Base-by-base conservation (phyloP, 331 rosid genomes). In the Malus hybrid region DNA sequence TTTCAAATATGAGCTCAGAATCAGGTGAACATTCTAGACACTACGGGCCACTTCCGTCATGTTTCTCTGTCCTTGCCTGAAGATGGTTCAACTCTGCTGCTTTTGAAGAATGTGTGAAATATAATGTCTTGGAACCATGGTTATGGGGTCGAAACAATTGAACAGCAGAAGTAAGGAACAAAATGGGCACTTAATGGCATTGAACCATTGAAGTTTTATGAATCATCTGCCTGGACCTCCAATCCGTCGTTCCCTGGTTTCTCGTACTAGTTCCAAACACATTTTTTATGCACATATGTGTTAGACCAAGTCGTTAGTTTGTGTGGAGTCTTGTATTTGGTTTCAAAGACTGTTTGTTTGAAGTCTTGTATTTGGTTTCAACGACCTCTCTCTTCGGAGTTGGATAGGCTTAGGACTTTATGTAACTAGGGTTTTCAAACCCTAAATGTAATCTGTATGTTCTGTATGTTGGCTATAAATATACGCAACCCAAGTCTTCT, bases 251-350 rank as follows among this genome's bases (percentile, higher is more conserved):
- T 72, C 56, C 76, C 76, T 22, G 57, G 76, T 36, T 56, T 58
- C 67, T 72, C 76, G 7, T 57, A 72, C 76, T 68, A 72, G 67
- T 72, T 58, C 76, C 76, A 72, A 72, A 72, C 67, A 72, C 65
- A 58, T 72, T 34, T 44, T 13, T 58, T 58, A 34, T 22, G 66
- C 16, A 58, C 18, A 24, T 5, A n/a, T n/a, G n/a, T 34, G n/a
- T n/a, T n/a, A n/a, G n/a, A n/a, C n/a, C n/a, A n/a, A n/a, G n/a
- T n/a, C n/a, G n/a, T n/a, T n/a, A n/a, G n/a, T n/a, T n/a, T n/a
- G n/a, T n/a, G n/a, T 32, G 34, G 5, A 32, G 34, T 32, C 6
- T 4, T 32, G 34, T 32, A 32, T 32, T 32, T 32, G 34, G 34
- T 32, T 32, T 32, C 34, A 32, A 32, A 32, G 6, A 32, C 34